Base-by-base conservation (phyloP, 2,329 filamentous ascomycete species). In the Neodidymelliopsis sp. region DNA sequence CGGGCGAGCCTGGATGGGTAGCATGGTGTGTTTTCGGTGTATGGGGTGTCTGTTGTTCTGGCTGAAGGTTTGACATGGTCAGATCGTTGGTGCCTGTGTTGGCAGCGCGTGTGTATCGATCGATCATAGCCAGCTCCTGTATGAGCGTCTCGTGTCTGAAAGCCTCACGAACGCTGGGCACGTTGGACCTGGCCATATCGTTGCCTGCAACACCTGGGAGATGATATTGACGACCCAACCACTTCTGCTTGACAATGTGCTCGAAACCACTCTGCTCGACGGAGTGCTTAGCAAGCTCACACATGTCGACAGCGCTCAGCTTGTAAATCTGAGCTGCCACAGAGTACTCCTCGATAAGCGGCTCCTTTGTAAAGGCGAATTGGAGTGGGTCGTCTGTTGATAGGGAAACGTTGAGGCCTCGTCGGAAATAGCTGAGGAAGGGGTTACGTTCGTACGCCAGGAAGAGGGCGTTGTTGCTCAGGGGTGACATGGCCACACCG, bases 311-410 rank as follows among this genome's bases (percentile, higher is more conserved):
- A 1, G 93, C 89, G 66, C 87, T 95, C 28, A 99, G 84, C 76
- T 97, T 97, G 78, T 97, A 99, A 50, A 99, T 99, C 74, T 99
- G 94, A 4, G 94, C 94, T 3, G 94, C 94, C 7, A 99, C 94
- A 0, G 93, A 92, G 67, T 99, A 99, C 70, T 99, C 94, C 72
- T 99, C 94, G 60, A 99, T 99, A 48, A 99, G 76, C 1, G 94
- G 94, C 73, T 99, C 94, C 66, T 97, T 99, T 5, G 94, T 99
- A 69, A 97, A 99, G 2, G 94, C 94, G 70, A 99, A 99, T 69
- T 99, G 94, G 35, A 99, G 81, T 16, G 94, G 94, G 69, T 99
- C 94, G 67, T 99, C 94, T 0, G 94, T 97, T 2, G 93, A 97
- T 4, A 99, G 78, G 1, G 93, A 97, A 6, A 99, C 92, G 68